Base-by-base conservation (phyloP, 1,284 basidiomycete species). In the Microbotryum lychnidis-dioicae region DNA sequence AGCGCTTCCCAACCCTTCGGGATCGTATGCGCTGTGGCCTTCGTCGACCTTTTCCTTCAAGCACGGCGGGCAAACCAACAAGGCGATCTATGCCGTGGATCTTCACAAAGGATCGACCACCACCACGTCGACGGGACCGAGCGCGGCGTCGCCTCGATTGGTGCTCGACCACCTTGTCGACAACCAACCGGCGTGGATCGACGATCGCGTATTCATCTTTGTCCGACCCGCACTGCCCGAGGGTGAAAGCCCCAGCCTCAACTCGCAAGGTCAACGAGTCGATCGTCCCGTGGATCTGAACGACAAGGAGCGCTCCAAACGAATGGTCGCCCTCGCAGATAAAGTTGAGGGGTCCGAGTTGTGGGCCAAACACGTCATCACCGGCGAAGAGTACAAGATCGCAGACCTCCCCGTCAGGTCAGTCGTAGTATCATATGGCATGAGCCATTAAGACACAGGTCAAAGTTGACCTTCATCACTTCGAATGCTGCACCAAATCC, bases 31-130 rank as follows among this genome's bases (percentile, higher is more conserved):
- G 6, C 72, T 91, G 56, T 80, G 87, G 31, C 77, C 86, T 2
- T 79, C 86, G 67, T 84, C 82, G 74, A 80, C 83, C 71, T 87
- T 85, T 75, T 82, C 84, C 45, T 80, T 89, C 60, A 77, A 83
- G 60, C 80, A 82, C 29, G 84, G 85, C 72, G 82, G 83, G 87
- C 90, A 69, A 75, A 86, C 78, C 7, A n/a, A 21, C 21, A 31
- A n/a, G 55, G 23, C 23, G 37, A 29, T 57, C 56, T 60, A 56
- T 60, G 46, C 21, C 25, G 46, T 33, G 37, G 44, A 29, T 68
- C 45, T 51, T 21, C 52, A 51, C 58, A 33, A 53, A 12, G 14
- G 9, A n/a, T 21, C 37, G 18, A 47, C 45, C 8, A 21, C 18
- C 23, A 31, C 37, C 29, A 25, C 16, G 23, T 50, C 52, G 45